A percentile compares a stretch with the other conserved stretches of the same genome.
These are phyloP conservation scores for Hamigera avellanea DNA, from an alignment of 495 filamentous ascomycete species.

Conservation along the genomic window DNA sequence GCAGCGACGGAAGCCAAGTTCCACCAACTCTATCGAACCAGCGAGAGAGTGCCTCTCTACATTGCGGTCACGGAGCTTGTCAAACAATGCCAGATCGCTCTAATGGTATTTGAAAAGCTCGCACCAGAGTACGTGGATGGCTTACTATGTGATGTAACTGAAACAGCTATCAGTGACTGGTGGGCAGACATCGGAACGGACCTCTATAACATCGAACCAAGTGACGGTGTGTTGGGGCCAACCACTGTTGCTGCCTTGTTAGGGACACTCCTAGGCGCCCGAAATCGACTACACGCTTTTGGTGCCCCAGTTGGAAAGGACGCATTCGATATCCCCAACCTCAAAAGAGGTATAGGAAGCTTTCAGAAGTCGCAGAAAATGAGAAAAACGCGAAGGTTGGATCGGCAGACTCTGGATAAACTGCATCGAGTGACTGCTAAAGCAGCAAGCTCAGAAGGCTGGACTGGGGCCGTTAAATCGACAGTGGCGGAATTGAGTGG, in stretches of 20 bases:
- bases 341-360: constrained; percentile 69
- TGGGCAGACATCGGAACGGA: constrained; percentile 91
- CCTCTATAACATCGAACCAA: constrained; percentile 80
- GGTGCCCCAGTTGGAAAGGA: constrained; percentile 84
- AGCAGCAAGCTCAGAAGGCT: constrained; percentile 69
- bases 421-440: constrained; percentile 78
- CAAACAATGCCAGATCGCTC: constrained; percentile 80
- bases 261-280: constrained; percentile 77
- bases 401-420: constrained; percentile 69
- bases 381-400: constrained; percentile 61
- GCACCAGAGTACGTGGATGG: constrained; percentile 88
- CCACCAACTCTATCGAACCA: constrained; percentile 76
- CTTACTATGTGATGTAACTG: constrained; percentile 83
- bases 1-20: constrained; percentile 84
- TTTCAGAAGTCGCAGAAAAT: constrained; percentile 89
- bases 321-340: constrained; percentile 71
- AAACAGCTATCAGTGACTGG: constrained; percentile 86
- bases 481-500: constrained; percentile 89
- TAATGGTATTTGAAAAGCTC: constrained; percentile 80
- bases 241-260: constrained; percentile 84
- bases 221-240: constrained; percentile 82
- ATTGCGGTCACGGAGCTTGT: constrained; percentile 78
- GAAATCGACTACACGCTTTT: constrained; percentile 72
- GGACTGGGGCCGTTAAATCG: constrained; percentile 85
- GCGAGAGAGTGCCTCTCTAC: constrained; percentile 65